phyloP scores from a whole-genome alignment of 176 grass and related monocot genomes.

The Elaeis guineensis region DNA sequence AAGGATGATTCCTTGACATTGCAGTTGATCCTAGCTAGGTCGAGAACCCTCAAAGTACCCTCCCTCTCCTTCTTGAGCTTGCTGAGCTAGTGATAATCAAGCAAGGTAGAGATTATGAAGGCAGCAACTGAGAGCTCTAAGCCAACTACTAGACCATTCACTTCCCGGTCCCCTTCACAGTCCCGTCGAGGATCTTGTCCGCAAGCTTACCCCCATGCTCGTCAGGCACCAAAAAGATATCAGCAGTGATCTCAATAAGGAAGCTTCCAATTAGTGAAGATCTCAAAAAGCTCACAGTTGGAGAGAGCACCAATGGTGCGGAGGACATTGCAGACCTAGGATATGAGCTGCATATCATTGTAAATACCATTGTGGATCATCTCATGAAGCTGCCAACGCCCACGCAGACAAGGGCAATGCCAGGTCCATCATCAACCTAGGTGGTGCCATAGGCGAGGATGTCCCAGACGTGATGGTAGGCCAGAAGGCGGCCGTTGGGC shows the following conservation, averaged over 20 bases:
- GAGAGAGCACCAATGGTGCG: slow-evolving; percentile 47
- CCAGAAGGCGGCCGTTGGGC: slow-evolving; percentile 57
- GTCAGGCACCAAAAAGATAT: slow-evolving; percentile 61
- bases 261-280: slow-evolving; percentile 85
- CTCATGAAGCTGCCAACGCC: slow-evolving; percentile 89
- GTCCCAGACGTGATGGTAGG: slow-evolving; percentile 61
- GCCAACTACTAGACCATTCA: slow-evolving; percentile 87
- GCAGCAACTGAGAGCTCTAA: slow-evolving; percentile 65
- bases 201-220: slow-evolving; percentile 39
- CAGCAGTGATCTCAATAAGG: slow-evolving; percentile 70
- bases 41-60: slow-evolving; percentile 39
- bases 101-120: slow-evolving; percentile 55
- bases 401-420: slow-evolving; percentile 69
- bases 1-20: neutral
- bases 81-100: slow-evolving; percentile 54
- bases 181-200: slow-evolving; percentile 88
- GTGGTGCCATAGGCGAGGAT: slow-evolving; percentile 56
- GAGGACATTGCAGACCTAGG: slow-evolving; percentile 75
- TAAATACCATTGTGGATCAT: slow-evolving; percentile 95
- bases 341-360: slow-evolving; percentile 89
- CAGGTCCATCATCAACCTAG: slow-evolving; percentile 76
- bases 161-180: slow-evolving; percentile 92
- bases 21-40: slow-evolving; percentile 48
- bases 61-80: slow-evolving; percentile 86
- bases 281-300: slow-evolving; percentile 47